Conservation (phyloP, 116 monocot species). For the Zostera marina region DNA sequence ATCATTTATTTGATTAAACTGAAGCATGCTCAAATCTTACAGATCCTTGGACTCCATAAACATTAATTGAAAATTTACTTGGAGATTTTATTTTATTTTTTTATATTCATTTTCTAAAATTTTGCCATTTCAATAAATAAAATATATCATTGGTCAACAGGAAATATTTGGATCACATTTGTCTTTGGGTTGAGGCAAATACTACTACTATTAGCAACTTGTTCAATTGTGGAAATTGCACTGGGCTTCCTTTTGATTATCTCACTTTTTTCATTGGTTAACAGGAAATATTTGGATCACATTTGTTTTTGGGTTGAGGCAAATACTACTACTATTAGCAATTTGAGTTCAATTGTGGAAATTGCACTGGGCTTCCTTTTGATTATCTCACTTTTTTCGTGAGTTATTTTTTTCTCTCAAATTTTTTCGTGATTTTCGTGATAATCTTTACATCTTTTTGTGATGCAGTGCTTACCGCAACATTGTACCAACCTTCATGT, state of each 20-base stretch:
- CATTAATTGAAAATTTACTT: not conserved
- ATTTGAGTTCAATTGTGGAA: slow-evolving; percentile 69
- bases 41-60: too few relatives aligned
- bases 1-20: too few relatives aligned
- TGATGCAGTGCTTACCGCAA: slow-evolving; percentile 77
- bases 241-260: slow-evolving; percentile 77
- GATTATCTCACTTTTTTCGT: slow-evolving; percentile 76
- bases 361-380: slow-evolving; percentile 78
- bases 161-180: slow-evolving; percentile 63
- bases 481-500: slow-evolving; percentile 73
- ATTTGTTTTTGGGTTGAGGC: slow-evolving; percentile 70
- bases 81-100: not conserved
- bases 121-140: too few relatives aligned
- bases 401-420: slow-evolving; percentile 13
- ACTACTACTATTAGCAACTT: slow-evolving; percentile 43
- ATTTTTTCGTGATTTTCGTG: not conserved
- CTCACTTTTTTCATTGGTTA: slow-evolving; percentile 74
- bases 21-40: too few relatives aligned
- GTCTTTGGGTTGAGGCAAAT: slow-evolving; percentile 73
- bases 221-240: slow-evolving; percentile 60
- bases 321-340: slow-evolving; percentile 44
- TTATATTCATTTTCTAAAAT: not conserved
- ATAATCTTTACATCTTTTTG: not conserved
- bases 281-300: slow-evolving; percentile 69
- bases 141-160: slow-evolving; percentile 14